Evolutionary conservation across 2,329 filamentous ascomycete genomes (phyloP), one percentile per base, ranked within the genome.

Genomic region (Microdochium trichocladiopsis): DNA sequence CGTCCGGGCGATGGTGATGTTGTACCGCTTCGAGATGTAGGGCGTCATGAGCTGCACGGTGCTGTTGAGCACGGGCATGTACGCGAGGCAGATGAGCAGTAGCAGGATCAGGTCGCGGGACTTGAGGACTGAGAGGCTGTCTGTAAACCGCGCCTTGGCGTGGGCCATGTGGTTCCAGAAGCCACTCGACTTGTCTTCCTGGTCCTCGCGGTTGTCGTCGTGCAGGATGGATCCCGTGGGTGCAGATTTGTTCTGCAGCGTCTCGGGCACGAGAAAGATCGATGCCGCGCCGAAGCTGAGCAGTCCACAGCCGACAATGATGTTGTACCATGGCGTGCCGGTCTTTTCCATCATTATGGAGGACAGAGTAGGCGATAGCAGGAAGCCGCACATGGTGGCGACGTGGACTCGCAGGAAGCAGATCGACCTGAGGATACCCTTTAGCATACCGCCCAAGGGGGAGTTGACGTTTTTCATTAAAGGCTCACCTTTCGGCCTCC

Each of bases 371-470:
- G 65, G 63, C 0, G 63, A 60, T 2, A 61, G 18, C 2, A 65
- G 54, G 23, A 55, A 60, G 21, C 78, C 79, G 25, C 71, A 67
- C 52, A 80, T 76, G 64, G 66, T 79, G 5, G 75, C 71, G 3
- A 80, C 76, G 8, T 78, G 76, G 53, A 75, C 75, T 66, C 79
- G 76, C 59, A 78, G 76, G 58, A 72, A 72, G 22, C 61, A 58
- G 25, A 69, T 63, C 5, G 69, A 62, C 54, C 71, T 72, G n/a
- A 3, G n/a, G 18, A 22, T 5, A 6, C 36, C 50, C 31, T 10
- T n/a, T 37, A 31, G 3, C 22, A 25, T 54, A 12, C 52, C 22
- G 25, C 10, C 31, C 47, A 16, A 31, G 28, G 14, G 4, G 28
- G 22, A 21, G 2, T 3, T 51, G 31, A 51, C 24, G 4, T 18